These are phyloP conservation scores for Verticillium tricorpus DNA, from an alignment of 2,329 filamentous ascomycete genomes.

Conservation along the genomic window DNA sequence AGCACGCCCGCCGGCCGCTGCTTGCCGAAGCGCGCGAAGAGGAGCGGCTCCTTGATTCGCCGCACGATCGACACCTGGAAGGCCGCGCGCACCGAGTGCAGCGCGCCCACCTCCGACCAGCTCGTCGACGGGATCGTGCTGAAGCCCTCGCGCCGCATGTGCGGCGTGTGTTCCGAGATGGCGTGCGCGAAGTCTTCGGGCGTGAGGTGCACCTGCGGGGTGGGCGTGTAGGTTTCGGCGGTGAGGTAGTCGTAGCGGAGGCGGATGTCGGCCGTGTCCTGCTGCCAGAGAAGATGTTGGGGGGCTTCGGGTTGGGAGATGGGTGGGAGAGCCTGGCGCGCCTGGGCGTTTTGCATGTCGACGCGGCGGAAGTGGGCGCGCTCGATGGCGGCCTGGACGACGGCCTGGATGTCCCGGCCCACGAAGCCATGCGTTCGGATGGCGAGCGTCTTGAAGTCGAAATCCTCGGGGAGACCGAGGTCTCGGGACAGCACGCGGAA, in stretches of 20 bases:
- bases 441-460: constrained; percentile 71
- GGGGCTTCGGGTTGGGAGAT: constrained; percentile 3
- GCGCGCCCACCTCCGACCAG: constrained; percentile 87
- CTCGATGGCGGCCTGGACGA: constrained; percentile 43
- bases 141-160: constrained; percentile 82
- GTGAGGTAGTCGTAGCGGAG: constrained; percentile 11
- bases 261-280: constrained; percentile 1
- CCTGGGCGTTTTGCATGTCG: constrained; percentile 21
- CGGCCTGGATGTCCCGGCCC: constrained; percentile 75
- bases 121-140: constrained; percentile 90
- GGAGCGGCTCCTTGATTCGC: constrained; percentile 77
- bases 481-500: constrained; percentile 67
- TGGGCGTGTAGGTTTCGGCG: constrained; percentile 15
- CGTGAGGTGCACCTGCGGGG: constrained; percentile 22
- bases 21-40: constrained; percentile 74
- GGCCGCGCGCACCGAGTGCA: constrained; percentile 73
- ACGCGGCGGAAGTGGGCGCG: constrained; percentile 27
- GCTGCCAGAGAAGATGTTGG: constrained; percentile 1
- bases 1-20: constrained; percentile 80
- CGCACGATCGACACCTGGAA: constrained; percentile 83
- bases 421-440: constrained; percentile 90
- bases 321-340: background rate
- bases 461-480: constrained; percentile 58
- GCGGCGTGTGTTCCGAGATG: constrained; percentile 59
- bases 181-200: constrained; percentile 69